Percentiles rank a stretch among this genome's conserved stretches.
These are phyloP conservation scores for Pseudofabraea citricarpa DNA, from an alignment of 2,329 filamentous ascomycete genomes.

Conservation along the genomic window DNA sequence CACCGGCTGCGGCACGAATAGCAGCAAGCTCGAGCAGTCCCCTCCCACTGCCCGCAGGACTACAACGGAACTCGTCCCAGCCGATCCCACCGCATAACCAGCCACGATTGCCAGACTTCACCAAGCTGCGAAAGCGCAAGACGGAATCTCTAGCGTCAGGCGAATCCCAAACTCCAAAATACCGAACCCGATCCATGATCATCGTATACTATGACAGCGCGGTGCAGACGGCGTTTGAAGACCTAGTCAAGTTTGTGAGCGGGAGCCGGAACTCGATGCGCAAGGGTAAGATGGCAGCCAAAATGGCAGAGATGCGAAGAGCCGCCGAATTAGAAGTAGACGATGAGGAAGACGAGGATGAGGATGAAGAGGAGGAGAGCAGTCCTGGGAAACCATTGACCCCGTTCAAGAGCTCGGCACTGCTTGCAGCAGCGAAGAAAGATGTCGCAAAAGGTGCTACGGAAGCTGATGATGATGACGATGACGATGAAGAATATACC, in stretches of 20 bases:
- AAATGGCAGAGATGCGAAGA: slow-evolving; percentile 61
- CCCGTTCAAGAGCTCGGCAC: slow-evolving; percentile 17
- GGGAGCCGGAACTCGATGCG: slow-evolving; percentile 77
- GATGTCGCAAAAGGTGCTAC: slow-evolving; percentile 3
- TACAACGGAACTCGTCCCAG: slow-evolving; percentile 17
- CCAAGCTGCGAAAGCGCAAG: slow-evolving; percentile 25
- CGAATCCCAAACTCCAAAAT: slow-evolving; percentile 31
- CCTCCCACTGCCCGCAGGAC: slow-evolving; percentile 9
- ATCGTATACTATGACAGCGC: slow-evolving; percentile 91
- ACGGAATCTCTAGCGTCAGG: slow-evolving; percentile 26
- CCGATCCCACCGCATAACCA: slow-evolving; percentile 13
- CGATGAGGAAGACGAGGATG: slow-evolving; percentile 39
- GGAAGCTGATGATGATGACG: slow-evolving; percentile 8
- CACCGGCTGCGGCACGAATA: slow-evolving; percentile 13
- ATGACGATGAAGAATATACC: slow-evolving; percentile 23
- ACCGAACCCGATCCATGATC: slow-evolving; percentile 69
- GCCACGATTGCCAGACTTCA: slow-evolving; percentile 8
- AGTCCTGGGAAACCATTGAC: background rate
- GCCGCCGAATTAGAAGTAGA: slow-evolving; percentile 55
- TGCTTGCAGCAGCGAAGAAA: slow-evolving; percentile 11
- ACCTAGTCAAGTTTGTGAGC: slow-evolving; percentile 76
- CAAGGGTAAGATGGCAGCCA: slow-evolving; percentile 80
- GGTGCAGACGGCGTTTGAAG: slow-evolving; percentile 77
- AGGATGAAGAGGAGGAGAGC: slow-evolving; percentile 10
- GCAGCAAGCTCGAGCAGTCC: slow-evolving; percentile 9